These are phyloP conservation scores for Aspergillus olivimuriae DNA, from an alignment of 495 filamentous ascomycete genomes.

Conservation along the genomic window DNA sequence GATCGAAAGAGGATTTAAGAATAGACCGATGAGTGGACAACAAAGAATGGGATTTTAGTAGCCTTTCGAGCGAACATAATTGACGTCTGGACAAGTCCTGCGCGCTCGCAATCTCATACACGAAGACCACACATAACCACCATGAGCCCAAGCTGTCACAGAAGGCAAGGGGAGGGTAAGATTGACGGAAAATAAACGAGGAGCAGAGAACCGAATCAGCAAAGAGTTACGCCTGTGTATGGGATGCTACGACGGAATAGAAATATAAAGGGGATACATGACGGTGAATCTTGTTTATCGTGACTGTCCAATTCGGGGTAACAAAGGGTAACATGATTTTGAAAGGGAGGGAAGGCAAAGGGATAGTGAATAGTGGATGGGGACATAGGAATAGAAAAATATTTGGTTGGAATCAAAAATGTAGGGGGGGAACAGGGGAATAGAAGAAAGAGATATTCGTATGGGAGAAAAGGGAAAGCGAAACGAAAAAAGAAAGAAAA, in stretches of 20 bases:
- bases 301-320: conserved; percentile 27
- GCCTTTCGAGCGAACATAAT: too few relatives aligned
- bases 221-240: conserved; percentile 43
- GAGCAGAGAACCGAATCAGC: conserved; percentile 24
- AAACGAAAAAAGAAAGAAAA: conserved; percentile 10
- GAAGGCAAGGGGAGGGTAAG: too few relatives aligned
- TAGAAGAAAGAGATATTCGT: too few relatives aligned
- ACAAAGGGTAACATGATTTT: conserved; percentile 7
- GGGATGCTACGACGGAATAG: conserved; percentile 29
- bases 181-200: neutral
- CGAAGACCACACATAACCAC: too few relatives aligned
- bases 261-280: conserved; percentile 42
- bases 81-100: too few relatives aligned
- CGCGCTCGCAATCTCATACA: too few relatives aligned
- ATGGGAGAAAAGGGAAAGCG: conserved; percentile 5
- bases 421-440: conserved; percentile 8
- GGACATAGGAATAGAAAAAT: neutral
- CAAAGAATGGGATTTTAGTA: too few relatives aligned
- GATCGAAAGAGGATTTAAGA: too few relatives aligned
- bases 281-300: conserved; percentile 54
- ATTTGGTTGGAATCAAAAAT: conserved; percentile 12
- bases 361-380: conserved; percentile 3
- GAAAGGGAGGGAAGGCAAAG: conserved; percentile 13
- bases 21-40: too few relatives aligned
- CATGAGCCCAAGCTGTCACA: too few relatives aligned